Evolutionary conservation across 768 basidiomycete species (phyloP).

Genomic region (Mycena galericulata): DNA sequence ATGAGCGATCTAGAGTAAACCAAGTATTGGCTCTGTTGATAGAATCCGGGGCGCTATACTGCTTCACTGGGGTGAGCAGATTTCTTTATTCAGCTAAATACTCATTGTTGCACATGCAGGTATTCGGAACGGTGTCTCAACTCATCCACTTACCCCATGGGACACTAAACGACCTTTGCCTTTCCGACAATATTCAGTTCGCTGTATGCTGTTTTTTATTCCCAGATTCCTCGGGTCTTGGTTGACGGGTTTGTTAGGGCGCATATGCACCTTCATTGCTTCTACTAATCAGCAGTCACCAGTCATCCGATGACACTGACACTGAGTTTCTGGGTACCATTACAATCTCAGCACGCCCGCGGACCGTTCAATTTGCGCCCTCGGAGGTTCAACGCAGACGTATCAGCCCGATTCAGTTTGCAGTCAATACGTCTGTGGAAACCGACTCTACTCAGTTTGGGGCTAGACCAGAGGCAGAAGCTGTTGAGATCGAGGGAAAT

Average conservation of each 20-base stretch:
- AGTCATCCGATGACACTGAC: not conserved
- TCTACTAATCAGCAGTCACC: constrained; percentile 19
- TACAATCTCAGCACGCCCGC: constrained; percentile 9
- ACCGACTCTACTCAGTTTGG: constrained; percentile 15
- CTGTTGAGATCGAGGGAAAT: constrained; percentile 17
- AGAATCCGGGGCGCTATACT: constrained; percentile 22
- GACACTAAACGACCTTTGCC: constrained; percentile 19
- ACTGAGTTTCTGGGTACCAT: constrained; percentile 8
- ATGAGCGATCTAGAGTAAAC: constrained; percentile 9
- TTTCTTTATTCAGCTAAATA: not conserved
- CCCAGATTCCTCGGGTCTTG: constrained; percentile 5
- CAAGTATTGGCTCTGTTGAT: constrained; percentile 16
- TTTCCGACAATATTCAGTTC: constrained; percentile 19
- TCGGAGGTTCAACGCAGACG: constrained; percentile 15
- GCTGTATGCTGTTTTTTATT: constrained; percentile 12
- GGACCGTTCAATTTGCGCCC: constrained; percentile 13
- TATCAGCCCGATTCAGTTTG: constrained; percentile 14
- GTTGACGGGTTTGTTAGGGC: constrained; percentile 15
- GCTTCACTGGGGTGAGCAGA: constrained; percentile 22
- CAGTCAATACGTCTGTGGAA: constrained; percentile 13
- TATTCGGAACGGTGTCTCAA: constrained; percentile 10
- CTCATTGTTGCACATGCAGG: constrained; percentile 16
- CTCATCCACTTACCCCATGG: constrained; percentile 21
- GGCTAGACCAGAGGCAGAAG: constrained; percentile 2
- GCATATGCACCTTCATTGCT: constrained; percentile 24